phyloP scores from a whole-genome alignment of 768 basidiomycete genomes.

The Tylopilus subfusipes region DNA sequence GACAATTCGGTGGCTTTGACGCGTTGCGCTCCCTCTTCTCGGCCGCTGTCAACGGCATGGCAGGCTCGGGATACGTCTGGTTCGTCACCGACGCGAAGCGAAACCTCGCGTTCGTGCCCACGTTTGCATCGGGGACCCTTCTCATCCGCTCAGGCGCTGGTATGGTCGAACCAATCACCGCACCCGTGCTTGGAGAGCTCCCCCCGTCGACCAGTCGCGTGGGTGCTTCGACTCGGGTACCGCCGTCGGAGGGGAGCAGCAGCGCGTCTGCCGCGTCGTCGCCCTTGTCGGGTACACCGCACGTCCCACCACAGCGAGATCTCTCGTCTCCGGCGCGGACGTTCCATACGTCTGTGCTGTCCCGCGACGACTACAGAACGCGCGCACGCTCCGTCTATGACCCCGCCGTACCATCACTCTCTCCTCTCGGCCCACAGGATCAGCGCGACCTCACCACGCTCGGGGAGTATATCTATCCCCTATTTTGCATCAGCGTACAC shows the following conservation, averaged over 20 bases:
- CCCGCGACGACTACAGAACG: constrained; percentile 1
- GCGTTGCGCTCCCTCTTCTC: constrained; percentile 73
- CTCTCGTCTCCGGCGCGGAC: constrained; percentile 30
- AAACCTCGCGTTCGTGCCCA: constrained; percentile 71
- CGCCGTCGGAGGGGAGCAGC: constrained; percentile 29
- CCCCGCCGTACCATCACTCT: constrained; percentile 7
- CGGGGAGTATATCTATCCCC: constrained; percentile 63
- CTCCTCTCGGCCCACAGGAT: constrained; percentile 14
- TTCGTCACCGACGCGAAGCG: constrained; percentile 68
- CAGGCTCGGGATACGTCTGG: constrained; percentile 82
- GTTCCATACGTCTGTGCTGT: constrained; percentile 25
- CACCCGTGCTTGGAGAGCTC: constrained; percentile 31
- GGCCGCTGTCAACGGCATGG: constrained; percentile 74
- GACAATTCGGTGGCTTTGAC: constrained; percentile 59
- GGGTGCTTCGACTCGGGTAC: constrained; percentile 15
- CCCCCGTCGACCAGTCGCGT: background rate
- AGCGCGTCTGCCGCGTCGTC: constrained; percentile 35
- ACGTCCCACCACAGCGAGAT: constrained; percentile 26
- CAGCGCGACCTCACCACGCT: constrained; percentile 26
- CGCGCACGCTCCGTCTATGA: constrained; percentile 30
- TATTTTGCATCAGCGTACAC: constrained; percentile 76
- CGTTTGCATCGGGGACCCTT: constrained; percentile 86
- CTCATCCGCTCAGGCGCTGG: constrained; percentile 62
- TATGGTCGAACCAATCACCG: constrained; percentile 23
- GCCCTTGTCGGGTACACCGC: constrained; percentile 42